Evolutionary conservation across 306 rosid genomes (phyloP).

Genomic region (Acacia crassicarpa): DNA sequence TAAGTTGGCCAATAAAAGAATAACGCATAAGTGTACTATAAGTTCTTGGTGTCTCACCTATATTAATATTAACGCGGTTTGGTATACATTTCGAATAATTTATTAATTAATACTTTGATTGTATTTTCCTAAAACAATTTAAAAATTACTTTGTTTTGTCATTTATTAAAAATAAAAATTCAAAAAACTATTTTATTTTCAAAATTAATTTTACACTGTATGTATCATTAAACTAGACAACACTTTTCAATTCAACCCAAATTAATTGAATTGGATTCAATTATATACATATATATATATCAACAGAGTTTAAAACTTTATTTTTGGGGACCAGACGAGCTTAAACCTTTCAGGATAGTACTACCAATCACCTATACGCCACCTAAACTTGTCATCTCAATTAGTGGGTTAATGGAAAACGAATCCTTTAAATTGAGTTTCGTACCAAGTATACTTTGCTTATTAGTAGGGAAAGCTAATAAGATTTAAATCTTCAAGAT

Average conservation of each 20-base stretch:
- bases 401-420: neutral
- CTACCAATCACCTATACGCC: neutral
- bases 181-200: neutral
- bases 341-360: neutral
- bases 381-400: neutral
- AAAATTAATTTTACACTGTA: no score
- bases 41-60: neutral
- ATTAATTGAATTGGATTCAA: no score
- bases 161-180: no score
- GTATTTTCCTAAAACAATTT: neutral
- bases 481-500: no score
- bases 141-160: neutral
- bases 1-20: neutral
- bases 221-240: no score
- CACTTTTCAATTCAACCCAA: no score
- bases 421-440: neutral
- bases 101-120: neutral
- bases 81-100: neutral
- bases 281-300: no score
- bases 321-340: no score
- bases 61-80: neutral
- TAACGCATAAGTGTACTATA: neutral
- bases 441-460: no score
- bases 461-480: no score
- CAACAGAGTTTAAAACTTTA: neutral